Evolutionary conservation across 345 rosid genomes (phyloP), one percentile per base, ranked within the genome.

Genomic region (Turnera subulata): DNA sequence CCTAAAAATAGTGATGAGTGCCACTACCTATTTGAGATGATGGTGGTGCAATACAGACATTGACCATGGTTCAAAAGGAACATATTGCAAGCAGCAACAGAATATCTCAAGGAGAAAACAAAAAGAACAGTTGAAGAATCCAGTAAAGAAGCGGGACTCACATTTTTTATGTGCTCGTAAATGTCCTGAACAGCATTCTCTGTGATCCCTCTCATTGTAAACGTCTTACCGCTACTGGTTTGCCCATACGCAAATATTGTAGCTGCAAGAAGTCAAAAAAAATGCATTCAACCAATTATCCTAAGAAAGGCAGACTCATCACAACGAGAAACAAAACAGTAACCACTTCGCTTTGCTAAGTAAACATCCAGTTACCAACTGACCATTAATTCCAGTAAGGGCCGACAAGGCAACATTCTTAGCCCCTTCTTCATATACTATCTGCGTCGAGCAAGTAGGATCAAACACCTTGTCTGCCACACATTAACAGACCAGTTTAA

Each of bases 171-270:
- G 67, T 82, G 92, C 32, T 83, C 81, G 44, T 78, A 90, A 56
- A 90, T 84, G 69, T 90, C 92, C 51, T 71, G 77, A 50, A 86
- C 67, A 17, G 84, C 97, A 70, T 77, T 74, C 65, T 90, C 85
- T 15, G 92, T 80, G 59, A 90, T 80, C 29, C 97, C 97, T 62
- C 84, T 80, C 97, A 90, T 90, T 48, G 97, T 90, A 73, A 73
- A 90, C 48, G 95, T 90, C 77, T 90, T 90, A 38, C 97, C 97
- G 43, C 97, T 86, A 53, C 97, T 81, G 39, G 95, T 90, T 70
- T 90, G 97, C 69, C 97, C 97, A 73, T 90, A 90, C 0, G 95
- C 92, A 71, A 89, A 90, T 59, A 90, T 84, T 4, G 95, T 84
- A 35, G 97, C 97, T 87, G 85, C 79, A 78, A 73, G 12, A 67